These are phyloP conservation scores for Salvia sclarea DNA, from an alignment of 305 asterid genomes.

Conservation along the genomic window DNA sequence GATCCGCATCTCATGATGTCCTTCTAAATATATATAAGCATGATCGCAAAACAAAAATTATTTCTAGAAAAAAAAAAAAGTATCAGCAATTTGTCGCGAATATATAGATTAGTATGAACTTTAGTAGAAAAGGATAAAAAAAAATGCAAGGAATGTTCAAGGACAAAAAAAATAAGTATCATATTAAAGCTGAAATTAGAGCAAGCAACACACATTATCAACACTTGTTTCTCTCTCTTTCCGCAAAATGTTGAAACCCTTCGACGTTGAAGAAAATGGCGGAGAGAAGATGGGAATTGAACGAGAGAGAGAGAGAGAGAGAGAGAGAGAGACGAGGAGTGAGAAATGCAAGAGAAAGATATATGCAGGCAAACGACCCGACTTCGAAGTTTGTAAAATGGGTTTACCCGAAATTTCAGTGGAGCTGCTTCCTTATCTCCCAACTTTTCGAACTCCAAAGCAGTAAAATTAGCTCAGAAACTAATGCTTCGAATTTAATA, in stretches of 20 bases:
- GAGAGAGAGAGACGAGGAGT: background rate
- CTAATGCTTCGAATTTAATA: conserved; percentile 1
- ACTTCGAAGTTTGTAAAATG: conserved; percentile 35
- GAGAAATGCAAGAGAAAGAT: background rate
- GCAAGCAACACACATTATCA: background rate
- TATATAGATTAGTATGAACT: background rate
- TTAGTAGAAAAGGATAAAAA: no score
- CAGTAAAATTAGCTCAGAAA: conserved; percentile 25
- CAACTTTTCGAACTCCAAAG: conserved; percentile 48
- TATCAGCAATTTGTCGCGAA: background rate
- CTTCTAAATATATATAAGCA: background rate
- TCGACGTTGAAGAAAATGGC: conserved; percentile 20
- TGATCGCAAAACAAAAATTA: background rate
- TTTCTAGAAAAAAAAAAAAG: background rate
- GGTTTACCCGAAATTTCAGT: conserved; percentile 47
- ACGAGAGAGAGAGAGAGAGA: background rate
- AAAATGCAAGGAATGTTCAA: no score
- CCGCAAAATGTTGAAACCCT: background rate
- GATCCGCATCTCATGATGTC: conserved; percentile 6
- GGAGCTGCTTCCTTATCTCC: conserved; percentile 43
- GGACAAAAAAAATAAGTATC: no score
- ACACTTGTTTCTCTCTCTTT: background rate
- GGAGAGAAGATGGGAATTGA: background rate
- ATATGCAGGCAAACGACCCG: conserved; percentile 35
- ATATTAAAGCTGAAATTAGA: background rate